Base-by-base conservation (phyloP, 1,284 basidiomycete genomes). In the Cerrena zonata region DNA sequence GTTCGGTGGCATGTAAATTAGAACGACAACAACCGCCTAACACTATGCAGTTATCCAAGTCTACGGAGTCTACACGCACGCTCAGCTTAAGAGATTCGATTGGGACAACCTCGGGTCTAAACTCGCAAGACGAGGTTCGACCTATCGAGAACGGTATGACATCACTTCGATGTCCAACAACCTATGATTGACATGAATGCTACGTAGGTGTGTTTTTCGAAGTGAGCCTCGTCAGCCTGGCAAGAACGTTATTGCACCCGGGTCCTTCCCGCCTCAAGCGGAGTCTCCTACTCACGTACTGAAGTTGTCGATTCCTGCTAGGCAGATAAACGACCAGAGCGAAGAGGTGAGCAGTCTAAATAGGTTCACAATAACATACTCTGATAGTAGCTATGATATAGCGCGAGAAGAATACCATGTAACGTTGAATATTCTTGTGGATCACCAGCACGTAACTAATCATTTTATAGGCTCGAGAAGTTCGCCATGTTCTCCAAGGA, bases 61-160 rank as follows among this genome's bases (percentile, higher is more conserved):
- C n/a, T 86, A 80, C 53, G 81, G 80, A 0, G 72, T 86, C 7
- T 82, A 78, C 50, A 84, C 79, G 0, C 82, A 84, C 50, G 74
- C 77, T 0, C 78, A 84, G 55, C 62, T 83, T 25, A 74, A 78
- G 50, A 57, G 67, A 46, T 72, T 73, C 23, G 69, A 80, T 37
- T 86, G 84, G 84, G 73, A 79, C 23, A 73, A 73, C 0, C 63
- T 86, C 43, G 74, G 76, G 1, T 63, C 67, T 4, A 77, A 83
- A 42, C 68, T 85, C 4, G 66, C 62, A 2, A 70, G 69, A 12
- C 77, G 73, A 57, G 81, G 84, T 7, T 72, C 69, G 47, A 75
- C 80, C 54, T 86, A 86, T 56, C 65, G 64, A 25, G 60, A 64
- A 15, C 65, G 78, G 78, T 77, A 15, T 46, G 42, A 65, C 48